These are phyloP conservation scores for Lepiota brunneoincarnata DNA, from an alignment of 768 basidiomycete species.

Conservation along the genomic window DNA sequence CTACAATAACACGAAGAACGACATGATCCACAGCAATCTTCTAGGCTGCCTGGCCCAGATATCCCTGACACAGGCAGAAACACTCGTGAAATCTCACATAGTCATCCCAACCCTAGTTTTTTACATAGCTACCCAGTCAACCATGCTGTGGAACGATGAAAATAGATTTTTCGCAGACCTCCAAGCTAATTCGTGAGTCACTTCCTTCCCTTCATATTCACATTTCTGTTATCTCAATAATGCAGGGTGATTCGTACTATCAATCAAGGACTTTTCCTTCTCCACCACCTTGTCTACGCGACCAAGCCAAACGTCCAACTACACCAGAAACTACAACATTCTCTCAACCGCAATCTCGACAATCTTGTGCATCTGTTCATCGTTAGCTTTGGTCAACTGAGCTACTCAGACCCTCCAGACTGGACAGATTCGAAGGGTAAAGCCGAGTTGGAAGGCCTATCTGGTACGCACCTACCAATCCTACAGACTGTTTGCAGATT, in stretches of 20 bases:
- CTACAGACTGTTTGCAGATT: neutral
- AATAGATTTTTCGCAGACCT: constrained; percentile 20
- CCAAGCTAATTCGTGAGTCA: constrained; percentile 34
- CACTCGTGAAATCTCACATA: constrained; percentile 39
- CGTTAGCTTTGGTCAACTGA: constrained; percentile 73
- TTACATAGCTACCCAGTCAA: constrained; percentile 49
- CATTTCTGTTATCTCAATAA: neutral
- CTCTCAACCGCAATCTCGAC: constrained; percentile 53
- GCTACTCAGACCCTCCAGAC: constrained; percentile 63
- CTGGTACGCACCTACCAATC: constrained; percentile 36
- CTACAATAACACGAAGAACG: constrained; percentile 17
- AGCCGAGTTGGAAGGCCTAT: constrained; percentile 40
- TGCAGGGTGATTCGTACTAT: constrained; percentile 49
- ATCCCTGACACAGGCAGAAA: constrained; percentile 37
- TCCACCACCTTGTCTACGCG: constrained; percentile 62
- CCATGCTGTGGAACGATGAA: constrained; percentile 67
- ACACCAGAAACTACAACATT: constrained; percentile 54
- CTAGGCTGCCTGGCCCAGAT: constrained; percentile 40
- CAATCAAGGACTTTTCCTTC: constrained; percentile 52
- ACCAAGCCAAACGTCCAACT: constrained; percentile 47
- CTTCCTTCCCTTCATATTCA: constrained; percentile 16
- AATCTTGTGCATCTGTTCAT: constrained; percentile 69
- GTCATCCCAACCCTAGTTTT: constrained; percentile 66
- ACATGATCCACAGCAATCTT: constrained; percentile 26
- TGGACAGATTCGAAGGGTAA: constrained; percentile 46